Percentiles rank a stretch among this genome's conserved stretches.
Evolutionary conservation across 2,329 filamentous ascomycete genomes (phyloP).

Genomic region (Metarhizium rileyi): DNA sequence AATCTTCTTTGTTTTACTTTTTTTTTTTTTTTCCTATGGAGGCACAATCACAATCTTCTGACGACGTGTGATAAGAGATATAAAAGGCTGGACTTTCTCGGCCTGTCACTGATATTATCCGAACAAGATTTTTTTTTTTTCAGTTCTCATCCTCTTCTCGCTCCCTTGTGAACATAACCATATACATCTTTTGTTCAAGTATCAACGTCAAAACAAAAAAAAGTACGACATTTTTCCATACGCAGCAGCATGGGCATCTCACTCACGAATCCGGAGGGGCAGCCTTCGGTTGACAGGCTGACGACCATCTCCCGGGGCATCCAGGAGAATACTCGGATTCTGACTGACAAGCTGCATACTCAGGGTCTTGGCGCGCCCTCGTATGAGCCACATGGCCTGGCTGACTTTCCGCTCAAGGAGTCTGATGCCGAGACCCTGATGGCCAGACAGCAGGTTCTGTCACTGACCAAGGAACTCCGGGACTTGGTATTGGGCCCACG

Average conservation of each 20-base stretch:
- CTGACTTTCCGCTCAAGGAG: constrained; percentile 11
- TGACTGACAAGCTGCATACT: constrained; percentile 9
- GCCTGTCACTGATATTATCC: too few relatives aligned
- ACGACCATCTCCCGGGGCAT: constrained; percentile 11
- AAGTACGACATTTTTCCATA: too few relatives aligned
- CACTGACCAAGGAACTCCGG: constrained; percentile 13
- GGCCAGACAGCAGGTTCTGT: constrained; percentile 13
- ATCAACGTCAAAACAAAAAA: too few relatives aligned
- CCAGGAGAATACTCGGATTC: constrained; percentile 10
- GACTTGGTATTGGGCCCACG: constrained; percentile 13
- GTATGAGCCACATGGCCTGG: constrained; percentile 9
- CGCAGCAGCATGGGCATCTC: constrained; percentile 3
- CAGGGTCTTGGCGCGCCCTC: constrained; percentile 14
- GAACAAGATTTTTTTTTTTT: too few relatives aligned
- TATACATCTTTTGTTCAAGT: too few relatives aligned
- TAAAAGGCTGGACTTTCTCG: too few relatives aligned
- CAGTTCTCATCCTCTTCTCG: too few relatives aligned
- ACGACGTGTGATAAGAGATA: too few relatives aligned
- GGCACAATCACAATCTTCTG: too few relatives aligned
- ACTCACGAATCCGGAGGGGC: not conserved
- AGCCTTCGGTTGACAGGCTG: constrained; percentile 10
- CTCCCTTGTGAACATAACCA: too few relatives aligned
- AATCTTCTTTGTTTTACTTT: not conserved
- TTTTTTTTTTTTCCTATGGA: too few relatives aligned
- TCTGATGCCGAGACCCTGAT: constrained; percentile 5